These are phyloP conservation scores for Pythium periplocum DNA, from an alignment of 352 stramenopile genomes.

Conservation along the genomic window DNA sequence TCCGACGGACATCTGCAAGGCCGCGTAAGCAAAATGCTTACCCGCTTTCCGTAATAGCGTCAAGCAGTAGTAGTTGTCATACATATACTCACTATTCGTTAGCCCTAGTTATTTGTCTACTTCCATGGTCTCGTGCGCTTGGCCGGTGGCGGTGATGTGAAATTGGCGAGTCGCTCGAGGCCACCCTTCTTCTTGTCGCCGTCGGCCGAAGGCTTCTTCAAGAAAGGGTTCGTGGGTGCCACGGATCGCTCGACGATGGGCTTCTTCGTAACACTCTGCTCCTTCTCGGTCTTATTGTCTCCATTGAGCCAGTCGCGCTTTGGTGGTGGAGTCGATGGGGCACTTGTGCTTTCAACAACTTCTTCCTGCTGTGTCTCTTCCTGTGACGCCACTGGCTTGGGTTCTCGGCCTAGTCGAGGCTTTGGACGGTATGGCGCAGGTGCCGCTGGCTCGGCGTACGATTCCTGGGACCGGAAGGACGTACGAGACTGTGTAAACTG, in stretches of 20 bases:
- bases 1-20: too few species aligned
- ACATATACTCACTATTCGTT: too few species aligned
- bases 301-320: neutral
- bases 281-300: slow-evolving; percentile 2
- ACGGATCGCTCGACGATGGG: slow-evolving; percentile 33
- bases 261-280: neutral
- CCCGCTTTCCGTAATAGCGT: too few species aligned
- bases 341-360: neutral
- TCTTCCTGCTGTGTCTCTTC: slow-evolving; percentile 11
- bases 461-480: neutral
- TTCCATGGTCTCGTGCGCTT: slow-evolving; percentile 20
- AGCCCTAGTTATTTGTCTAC: neutral
- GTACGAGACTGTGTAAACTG: neutral
- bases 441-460: neutral
- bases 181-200: slow-evolving; percentile 28
- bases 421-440: slow-evolving; percentile 17
- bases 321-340: slow-evolving; percentile 12
- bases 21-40: too few species aligned
- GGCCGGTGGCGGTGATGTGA: slow-evolving; percentile 24
- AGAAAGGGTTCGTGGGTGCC: slow-evolving; percentile 61
- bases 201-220: slow-evolving; percentile 45
- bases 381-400: slow-evolving; percentile 6
- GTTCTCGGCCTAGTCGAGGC: slow-evolving; percentile 14
- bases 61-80: too few species aligned
- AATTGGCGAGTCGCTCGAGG: slow-evolving; percentile 59